Base-by-base conservation (phyloP, 345 rosid species). In the Combretum micranthum region DNA sequence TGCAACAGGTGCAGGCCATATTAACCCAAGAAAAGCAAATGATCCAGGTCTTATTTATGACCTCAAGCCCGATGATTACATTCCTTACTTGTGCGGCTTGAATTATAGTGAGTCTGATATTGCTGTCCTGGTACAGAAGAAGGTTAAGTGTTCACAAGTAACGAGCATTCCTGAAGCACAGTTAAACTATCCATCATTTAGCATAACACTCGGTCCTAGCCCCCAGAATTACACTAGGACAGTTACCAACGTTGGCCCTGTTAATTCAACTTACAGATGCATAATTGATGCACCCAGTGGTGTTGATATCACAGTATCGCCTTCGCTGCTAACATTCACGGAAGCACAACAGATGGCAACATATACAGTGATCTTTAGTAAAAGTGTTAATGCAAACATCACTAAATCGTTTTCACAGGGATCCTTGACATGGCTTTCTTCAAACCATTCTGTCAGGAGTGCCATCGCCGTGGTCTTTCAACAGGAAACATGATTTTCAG, bases 21-120 rank as follows among this genome's bases (percentile, higher is more conserved):
- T 69, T 23, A 62, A 63, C 55, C 73, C 69, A 13, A 3, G 43
- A 7, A 42, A 20, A 50, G 73, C 73, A 19, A 37, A 11, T 5
- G 37, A 69, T n/a, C 73, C 73, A 0, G 73, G 73, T 39, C 73
- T 69, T 14, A 20, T 69, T 17, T 69, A 69, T 37, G 73, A 69
- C 26, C 8, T 64, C 16, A 25, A n/a, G 15, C 47, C 69, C 5
- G 37, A 59, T 0, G 45, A 70, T 19, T 70, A 70, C 69, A 32
- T 70, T 47, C 61, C 62, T 25, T 64, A 64, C 32, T 55, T 70
- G 17, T 70, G 69, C 18, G 69, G 69, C 3, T 55, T 65, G 59
- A 50, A 45, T 16, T 70, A 70, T 58, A 42, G 45, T 0, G 69
- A 60, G 19, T 13, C 20, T 4, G 47, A 64, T 20, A 47, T 70